Evolutionary conservation across 1,139 yeast genomes (phyloP), one percentile per base, ranked within the genome.

Genomic region (Magnusiomyces paraingens): DNA sequence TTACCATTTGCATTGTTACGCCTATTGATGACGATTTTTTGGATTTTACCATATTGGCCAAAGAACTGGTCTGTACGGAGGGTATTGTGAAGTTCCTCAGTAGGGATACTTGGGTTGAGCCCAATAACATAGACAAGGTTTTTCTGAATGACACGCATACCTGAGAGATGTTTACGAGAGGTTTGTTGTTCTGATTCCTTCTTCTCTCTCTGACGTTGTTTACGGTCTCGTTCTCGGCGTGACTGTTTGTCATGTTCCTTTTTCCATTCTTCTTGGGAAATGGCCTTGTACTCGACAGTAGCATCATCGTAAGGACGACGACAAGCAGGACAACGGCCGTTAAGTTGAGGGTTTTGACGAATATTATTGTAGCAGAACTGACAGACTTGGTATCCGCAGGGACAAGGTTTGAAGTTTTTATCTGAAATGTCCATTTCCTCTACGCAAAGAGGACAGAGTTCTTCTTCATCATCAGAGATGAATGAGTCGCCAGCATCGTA

Each of bases 321-420:
- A 70, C 99, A 94, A 0, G 96, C 99, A 2, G 99, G 99, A 72
- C 99, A 94, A 62, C 90, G 81, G 4, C 98, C 98, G 68, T 91
- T 91, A 60, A 93, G 54, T 39, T 55, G 58, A 12, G 58, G 97
- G 64, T 93, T 93, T 62, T 88, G 95, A 62, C 96, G 81, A 64
- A 94, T 94, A 69, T 91, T 93, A 73, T 94, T 93, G 76, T 91
- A 94, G 70, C 99, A 94, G 67, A 94, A 94, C 75, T 93, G 98
- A 71, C 99, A 94, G 57, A 93, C 88, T 68, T 94, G 99, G 67
- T 94, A 94, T 12, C 99, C 99, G 74, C 99, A 94, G 1, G 98
- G 99, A 76, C 99, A 94, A 5, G 99, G 99, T 70, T 86, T 89
- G 78, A 94, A 94, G 72, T 91, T 89, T 68, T 87, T 88, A 71